Evolutionary conservation across 768 basidiomycete genomes (phyloP), one percentile per base, ranked within the genome.

Genomic region (Wakefieldia striispora): DNA sequence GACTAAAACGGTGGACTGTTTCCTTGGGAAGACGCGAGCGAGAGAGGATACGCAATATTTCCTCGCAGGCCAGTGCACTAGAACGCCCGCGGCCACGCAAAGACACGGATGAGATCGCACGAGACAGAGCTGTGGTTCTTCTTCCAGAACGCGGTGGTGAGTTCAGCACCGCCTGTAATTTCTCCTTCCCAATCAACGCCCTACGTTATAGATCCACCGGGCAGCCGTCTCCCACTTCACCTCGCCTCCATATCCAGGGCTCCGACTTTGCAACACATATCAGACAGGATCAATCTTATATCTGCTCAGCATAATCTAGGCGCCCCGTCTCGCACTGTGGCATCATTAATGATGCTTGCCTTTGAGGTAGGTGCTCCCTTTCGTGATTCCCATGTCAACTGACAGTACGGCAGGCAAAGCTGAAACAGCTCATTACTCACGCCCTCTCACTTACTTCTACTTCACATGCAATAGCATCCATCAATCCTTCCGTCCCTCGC

Each of bases 371-470:
- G 51, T 10, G 71, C 64, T 41, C 20, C 12, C 17, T 26, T 6
- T 12, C 21, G 43, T 26, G 21, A 19, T 31, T 24, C 16, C 10
- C 17, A 10, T 13, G 8, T 21, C 1, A 46, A 5, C 53, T 50
- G 27, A 49, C 21, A 4, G 41, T 24, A 3, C 34, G 29, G 14
- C 53, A 90, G 88, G 86, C 86, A 16, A 88, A 89, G 63, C 75
- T 92, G 4, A 92, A 92, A 61, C 86, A 91, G 50, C 78, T 91
- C 23, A 85, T 92, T 55, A 88, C 84, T 1, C 87, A 87, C 57
- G 87, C 89, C 5, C 67, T 92, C 26, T 84, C 88, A 3, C 71
- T 91, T 10, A 90, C 88, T 2, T 82, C 87, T 1, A 77, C 82
- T 8, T 91, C 89, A 6, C 81, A 85, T 56, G 82, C 86, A 24